phyloP scores from a whole-genome alignment of 805 yeast genomes.

The Candida wancherniae region DNA sequence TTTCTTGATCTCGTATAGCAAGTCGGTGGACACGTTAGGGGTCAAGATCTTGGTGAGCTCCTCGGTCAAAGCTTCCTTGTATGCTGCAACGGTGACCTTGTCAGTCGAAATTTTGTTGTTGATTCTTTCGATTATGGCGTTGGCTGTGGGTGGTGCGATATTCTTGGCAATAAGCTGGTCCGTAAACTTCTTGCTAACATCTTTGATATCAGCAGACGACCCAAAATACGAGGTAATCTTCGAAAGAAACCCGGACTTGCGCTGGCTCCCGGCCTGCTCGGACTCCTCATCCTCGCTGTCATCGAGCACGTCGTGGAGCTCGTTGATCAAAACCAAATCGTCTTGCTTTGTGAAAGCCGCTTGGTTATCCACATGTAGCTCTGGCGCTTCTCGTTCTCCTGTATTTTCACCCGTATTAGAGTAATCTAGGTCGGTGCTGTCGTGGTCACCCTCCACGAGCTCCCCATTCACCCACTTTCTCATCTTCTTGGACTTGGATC shows the following conservation, averaged over 20 bases:
- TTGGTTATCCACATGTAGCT: slow-evolving; percentile 18
- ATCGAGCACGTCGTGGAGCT: slow-evolving; percentile 35
- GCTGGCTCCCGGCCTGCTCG: slow-evolving; percentile 1
- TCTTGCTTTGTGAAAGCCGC: slow-evolving; percentile 34
- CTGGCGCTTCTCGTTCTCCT: slow-evolving; percentile 9
- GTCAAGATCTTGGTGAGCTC: slow-evolving; percentile 75
- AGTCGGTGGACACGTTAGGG: slow-evolving; percentile 85
- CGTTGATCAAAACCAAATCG: slow-evolving; percentile 38
- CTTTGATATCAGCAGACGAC: slow-evolving; percentile 45
- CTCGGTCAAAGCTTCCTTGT: slow-evolving; percentile 60
- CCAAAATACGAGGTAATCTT: slow-evolving; percentile 37
- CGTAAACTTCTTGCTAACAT: slow-evolving; percentile 59
- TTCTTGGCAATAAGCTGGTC: slow-evolving; percentile 81
- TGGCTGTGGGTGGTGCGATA: slow-evolving; percentile 88
- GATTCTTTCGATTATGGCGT: slow-evolving; percentile 62
- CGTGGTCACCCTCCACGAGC: slow-evolving; percentile 24
- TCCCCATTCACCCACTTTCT: slow-evolving; percentile 41
- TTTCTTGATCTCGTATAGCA: slow-evolving; percentile 72
- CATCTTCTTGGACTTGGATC: slow-evolving; percentile 26
- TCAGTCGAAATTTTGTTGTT: slow-evolving; percentile 62
- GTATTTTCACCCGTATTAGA: slow-evolving; percentile 21
- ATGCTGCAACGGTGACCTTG: slow-evolving; percentile 66
- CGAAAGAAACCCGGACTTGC: slow-evolving; percentile 25
- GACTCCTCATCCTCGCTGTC: slow-evolving; percentile 25
- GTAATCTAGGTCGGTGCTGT: slow-evolving; percentile 27